phyloP scores from a whole-genome alignment of 2,329 filamentous ascomycete species.

The Nothophoma quercina region DNA sequence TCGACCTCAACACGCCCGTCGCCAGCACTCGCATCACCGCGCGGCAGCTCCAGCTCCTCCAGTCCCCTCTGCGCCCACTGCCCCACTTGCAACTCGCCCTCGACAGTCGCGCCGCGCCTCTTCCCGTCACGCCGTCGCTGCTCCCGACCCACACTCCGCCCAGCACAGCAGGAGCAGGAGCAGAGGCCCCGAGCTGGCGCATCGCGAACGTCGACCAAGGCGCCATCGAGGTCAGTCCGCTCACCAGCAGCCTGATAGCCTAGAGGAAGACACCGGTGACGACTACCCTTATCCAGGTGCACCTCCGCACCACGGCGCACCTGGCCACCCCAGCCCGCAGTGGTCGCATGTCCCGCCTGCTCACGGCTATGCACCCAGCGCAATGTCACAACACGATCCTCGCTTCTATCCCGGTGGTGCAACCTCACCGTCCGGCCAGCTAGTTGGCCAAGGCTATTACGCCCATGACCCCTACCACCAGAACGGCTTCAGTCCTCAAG shows the following conservation, averaged over 20 bases:
- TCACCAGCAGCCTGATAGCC: constrained; percentile 28
- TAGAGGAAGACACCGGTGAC: constrained; percentile 51
- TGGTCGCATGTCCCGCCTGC: constrained; percentile 48
- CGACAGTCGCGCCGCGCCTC: constrained; percentile 52
- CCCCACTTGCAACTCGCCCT: constrained; percentile 47
- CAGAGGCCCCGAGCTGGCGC: constrained; percentile 29
- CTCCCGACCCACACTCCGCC: constrained; percentile 43
- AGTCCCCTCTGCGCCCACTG: constrained; percentile 36
- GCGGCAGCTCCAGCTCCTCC: constrained; percentile 34
- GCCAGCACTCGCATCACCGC: constrained; percentile 42
- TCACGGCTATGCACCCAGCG: constrained; percentile 49
- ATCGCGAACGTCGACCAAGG: constrained; percentile 38
- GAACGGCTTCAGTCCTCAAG: constrained; percentile 35
- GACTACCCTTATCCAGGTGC: constrained; percentile 54
- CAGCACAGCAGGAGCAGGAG: constrained; percentile 44
- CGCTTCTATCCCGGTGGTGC: constrained; percentile 36
- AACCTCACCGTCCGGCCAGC: constrained; percentile 33
- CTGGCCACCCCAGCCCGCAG: constrained; percentile 46
- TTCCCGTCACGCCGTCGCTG: constrained; percentile 45
- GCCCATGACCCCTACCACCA: constrained; percentile 43
- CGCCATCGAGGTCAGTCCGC: constrained; percentile 45
- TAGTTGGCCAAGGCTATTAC: constrained; percentile 45
- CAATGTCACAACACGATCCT: constrained; percentile 47
- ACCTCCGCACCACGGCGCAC: constrained; percentile 35
- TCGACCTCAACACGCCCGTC: constrained; percentile 42